These are phyloP conservation scores for Vitis labrusca DNA, from an alignment of 164 flowering plant genomes.

Conservation along the genomic window DNA sequence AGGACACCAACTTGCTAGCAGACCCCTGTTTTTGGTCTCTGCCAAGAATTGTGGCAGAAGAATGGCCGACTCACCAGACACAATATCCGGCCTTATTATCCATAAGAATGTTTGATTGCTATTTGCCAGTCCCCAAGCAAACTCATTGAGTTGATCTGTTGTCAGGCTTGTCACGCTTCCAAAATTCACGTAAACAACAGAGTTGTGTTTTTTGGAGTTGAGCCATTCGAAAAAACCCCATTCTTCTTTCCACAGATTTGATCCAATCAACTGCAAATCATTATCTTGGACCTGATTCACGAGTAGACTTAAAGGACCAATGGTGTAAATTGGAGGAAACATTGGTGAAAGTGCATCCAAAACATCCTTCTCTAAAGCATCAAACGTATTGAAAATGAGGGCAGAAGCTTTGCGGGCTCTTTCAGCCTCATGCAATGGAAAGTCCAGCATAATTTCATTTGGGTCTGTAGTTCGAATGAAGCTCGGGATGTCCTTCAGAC, in stretches of 20 bases:
- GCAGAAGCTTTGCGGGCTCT: slow-evolving; percentile 23
- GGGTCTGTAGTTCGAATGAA: slow-evolving; percentile 27
- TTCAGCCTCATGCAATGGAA: not conserved
- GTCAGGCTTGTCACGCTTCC: slow-evolving; percentile 13
- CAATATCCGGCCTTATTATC: slow-evolving; percentile 9
- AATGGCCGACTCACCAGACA: not conserved
- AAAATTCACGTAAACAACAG: no score
- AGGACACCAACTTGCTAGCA: slow-evolving; percentile 5
- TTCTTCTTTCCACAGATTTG: slow-evolving; percentile 16
- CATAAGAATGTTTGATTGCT: slow-evolving; percentile 11
- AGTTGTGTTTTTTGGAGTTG: not conserved
- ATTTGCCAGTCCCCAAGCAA: slow-evolving; percentile 20
- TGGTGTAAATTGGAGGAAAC: slow-evolving; percentile 25
- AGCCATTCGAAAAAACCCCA: slow-evolving; percentile 7
- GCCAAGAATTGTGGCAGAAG: not conserved
- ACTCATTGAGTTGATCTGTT: slow-evolving; percentile 6
- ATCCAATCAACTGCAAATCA: not conserved
- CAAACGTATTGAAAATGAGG: slow-evolving; percentile 25
- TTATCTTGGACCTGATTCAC: not conserved
- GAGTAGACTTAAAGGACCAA: slow-evolving; percentile 22
- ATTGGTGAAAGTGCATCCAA: slow-evolving; percentile 9
- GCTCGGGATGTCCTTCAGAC: slow-evolving; percentile 22
- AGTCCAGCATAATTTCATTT: slow-evolving; percentile 17
- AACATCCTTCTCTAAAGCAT: slow-evolving; percentile 18
- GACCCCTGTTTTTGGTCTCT: slow-evolving; percentile 6